Conservation (phyloP, 306 rosid species). For the Acacia acuminata region DNA sequence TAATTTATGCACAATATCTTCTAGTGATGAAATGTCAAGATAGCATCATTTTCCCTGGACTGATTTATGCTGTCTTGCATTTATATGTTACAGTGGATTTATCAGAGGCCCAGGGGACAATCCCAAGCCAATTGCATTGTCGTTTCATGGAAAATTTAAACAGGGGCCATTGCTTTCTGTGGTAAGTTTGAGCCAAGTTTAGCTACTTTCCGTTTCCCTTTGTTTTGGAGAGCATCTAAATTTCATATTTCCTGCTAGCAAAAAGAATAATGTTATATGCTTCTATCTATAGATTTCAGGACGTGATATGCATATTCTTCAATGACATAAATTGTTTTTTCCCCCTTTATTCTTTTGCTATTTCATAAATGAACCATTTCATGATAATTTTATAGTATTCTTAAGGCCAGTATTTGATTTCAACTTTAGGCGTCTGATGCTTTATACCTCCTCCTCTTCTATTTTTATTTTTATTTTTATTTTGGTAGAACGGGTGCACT, state of each 20-base stretch:
- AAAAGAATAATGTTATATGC: neutral
- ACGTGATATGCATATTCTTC: neutral
- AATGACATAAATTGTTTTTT: neutral
- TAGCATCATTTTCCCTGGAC: neutral
- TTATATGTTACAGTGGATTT: conserved; percentile 70
- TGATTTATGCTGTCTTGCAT: conserved; percentile 10
- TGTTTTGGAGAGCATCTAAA: neutral
- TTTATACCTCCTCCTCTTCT: neutral
- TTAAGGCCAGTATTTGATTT: neutral
- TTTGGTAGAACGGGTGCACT: neutral
- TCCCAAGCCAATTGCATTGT: conserved; percentile 77
- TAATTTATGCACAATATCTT: neutral
- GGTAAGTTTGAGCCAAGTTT: conserved; percentile 49
- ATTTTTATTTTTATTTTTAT: neutral
- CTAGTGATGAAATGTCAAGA: neutral
- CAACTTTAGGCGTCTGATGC: neutral
- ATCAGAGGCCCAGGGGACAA: conserved; percentile 94
- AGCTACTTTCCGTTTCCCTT: neutral
- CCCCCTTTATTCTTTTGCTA: neutral
- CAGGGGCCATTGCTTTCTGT: conserved; percentile 95
- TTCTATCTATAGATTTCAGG: neutral
- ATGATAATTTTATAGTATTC: neutral
- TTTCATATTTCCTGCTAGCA: neutral
- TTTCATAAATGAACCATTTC: neutral
- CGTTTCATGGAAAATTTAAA: conserved; percentile 83